phyloP scores from a whole-genome alignment of 345 rosid genomes.

The Luvunga scandens region DNA sequence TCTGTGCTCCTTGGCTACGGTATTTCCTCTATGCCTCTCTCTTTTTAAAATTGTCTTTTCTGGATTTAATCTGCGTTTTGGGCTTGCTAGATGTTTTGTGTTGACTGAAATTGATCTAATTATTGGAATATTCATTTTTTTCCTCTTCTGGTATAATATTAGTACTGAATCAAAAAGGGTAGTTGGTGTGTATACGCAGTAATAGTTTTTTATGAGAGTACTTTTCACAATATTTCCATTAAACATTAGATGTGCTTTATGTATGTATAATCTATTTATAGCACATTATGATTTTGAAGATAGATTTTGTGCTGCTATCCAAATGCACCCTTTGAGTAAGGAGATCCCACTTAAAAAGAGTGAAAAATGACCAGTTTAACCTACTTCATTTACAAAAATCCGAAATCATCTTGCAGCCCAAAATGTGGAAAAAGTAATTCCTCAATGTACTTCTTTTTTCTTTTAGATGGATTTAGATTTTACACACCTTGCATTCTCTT shows the following conservation, averaged over 20 bases:
- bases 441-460: too few relatives aligned
- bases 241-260: not conserved
- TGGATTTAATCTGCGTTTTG: not conserved
- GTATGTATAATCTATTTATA: not conserved
- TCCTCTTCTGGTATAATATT: too few relatives aligned
- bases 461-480: not conserved
- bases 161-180: not conserved
- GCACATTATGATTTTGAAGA: not conserved
- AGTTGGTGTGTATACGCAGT: not conserved
- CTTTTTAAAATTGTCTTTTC: not conserved
- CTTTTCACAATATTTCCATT: not conserved
- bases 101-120: not conserved
- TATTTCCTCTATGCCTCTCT: conserved; percentile 14
- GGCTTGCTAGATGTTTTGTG: not conserved
- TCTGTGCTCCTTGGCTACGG: conserved; percentile 74
- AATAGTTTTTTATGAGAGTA: not conserved
- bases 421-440: too few relatives aligned
- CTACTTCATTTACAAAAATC: not conserved
- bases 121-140: not conserved
- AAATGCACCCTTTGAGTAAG: not conserved
- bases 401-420: not conserved
- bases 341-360: not conserved
- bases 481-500: not conserved
- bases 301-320: not conserved
- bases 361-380: not conserved